A percentile compares a stretch with the other conserved stretches of the same genome.
Conservation (phyloP, 768 basidiomycete species). For the Strobilomyces dryophilus region DNA sequence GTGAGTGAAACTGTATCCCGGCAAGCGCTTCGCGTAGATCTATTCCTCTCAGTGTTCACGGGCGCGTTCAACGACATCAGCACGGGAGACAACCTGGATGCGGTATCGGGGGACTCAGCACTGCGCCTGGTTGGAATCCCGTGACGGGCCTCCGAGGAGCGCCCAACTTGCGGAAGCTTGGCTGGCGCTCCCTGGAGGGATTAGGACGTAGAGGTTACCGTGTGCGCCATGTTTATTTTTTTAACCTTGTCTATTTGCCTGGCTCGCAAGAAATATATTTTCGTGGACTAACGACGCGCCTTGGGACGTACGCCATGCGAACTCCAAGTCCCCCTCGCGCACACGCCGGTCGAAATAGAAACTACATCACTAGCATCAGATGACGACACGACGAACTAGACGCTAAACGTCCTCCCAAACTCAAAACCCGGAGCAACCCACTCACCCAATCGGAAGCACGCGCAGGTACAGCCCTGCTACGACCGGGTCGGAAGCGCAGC, state of each 20-base stretch:
- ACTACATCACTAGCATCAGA: not conserved
- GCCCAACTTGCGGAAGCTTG: slow-evolving; percentile 44
- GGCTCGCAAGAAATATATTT: not conserved
- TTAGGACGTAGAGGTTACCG: not conserved
- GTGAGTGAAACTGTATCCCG: no score
- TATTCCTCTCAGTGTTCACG: slow-evolving; percentile 13
- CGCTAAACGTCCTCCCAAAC: not conserved
- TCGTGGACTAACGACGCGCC: not conserved
- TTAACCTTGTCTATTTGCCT: not conserved
- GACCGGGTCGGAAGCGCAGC: slow-evolving; percentile 18
- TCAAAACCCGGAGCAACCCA: no score
- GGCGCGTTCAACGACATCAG: slow-evolving; percentile 20
- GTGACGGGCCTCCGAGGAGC: slow-evolving; percentile 36
- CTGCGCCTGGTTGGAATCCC: slow-evolving; percentile 28
- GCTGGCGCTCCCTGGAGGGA: slow-evolving; percentile 34
- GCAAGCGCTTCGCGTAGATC: slow-evolving; percentile 8
- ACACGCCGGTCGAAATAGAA: not conserved
- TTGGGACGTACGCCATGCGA: not conserved
- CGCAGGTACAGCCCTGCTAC: not conserved
- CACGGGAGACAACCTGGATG: slow-evolving; percentile 19
- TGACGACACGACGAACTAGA: not conserved
- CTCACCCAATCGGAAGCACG: not conserved
- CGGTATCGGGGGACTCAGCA: slow-evolving; percentile 24
- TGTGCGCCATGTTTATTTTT: not conserved
- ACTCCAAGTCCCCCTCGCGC: not conserved